These are phyloP conservation scores for Tricholoma sp. DNA, from an alignment of 768 basidiomycete species.

Conservation along the genomic window DNA sequence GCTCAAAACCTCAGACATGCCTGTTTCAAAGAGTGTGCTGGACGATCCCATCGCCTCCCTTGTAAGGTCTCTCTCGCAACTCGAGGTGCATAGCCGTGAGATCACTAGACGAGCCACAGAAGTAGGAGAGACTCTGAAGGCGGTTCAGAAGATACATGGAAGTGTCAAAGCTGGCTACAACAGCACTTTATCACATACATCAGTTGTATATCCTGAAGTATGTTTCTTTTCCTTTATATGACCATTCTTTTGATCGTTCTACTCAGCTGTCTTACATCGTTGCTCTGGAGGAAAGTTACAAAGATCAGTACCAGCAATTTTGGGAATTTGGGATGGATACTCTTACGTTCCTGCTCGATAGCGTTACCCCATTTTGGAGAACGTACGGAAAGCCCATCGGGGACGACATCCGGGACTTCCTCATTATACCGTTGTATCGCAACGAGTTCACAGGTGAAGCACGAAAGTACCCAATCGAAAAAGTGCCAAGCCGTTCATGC, in stretches of 20 bases:
- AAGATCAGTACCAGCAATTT: slow-evolving; percentile 73
- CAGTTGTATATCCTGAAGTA: slow-evolving; percentile 78
- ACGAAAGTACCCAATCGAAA: slow-evolving; percentile 56
- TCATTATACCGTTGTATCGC: slow-evolving; percentile 77
- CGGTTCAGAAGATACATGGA: slow-evolving; percentile 51
- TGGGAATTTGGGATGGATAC: slow-evolving; percentile 82
- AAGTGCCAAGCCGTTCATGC: slow-evolving; percentile 56
- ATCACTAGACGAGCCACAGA: slow-evolving; percentile 43
- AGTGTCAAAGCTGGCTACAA: slow-evolving; percentile 64
- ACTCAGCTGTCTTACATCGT: slow-evolving; percentile 63
- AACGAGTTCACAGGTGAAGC: slow-evolving; percentile 81
- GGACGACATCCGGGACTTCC: slow-evolving; percentile 73
- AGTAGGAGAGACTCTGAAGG: slow-evolving; percentile 42
- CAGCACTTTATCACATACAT: slow-evolving; percentile 57
- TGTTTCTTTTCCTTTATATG: slow-evolving; percentile 8
- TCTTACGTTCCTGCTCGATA: slow-evolving; percentile 69
- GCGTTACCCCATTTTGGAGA: slow-evolving; percentile 76
- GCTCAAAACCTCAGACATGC: slow-evolving; percentile 13
- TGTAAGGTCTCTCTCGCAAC: slow-evolving; percentile 39
- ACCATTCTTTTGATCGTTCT: slow-evolving; percentile 1
- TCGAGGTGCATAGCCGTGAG: slow-evolving; percentile 42
- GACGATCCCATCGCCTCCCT: slow-evolving; percentile 51
- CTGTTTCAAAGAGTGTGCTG: slow-evolving; percentile 37
- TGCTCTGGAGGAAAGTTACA: slow-evolving; percentile 72
- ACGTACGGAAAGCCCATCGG: slow-evolving; percentile 80